phyloP scores from a whole-genome alignment of 1,139 yeast genomes.

The Candida mesenterica region DNA sequence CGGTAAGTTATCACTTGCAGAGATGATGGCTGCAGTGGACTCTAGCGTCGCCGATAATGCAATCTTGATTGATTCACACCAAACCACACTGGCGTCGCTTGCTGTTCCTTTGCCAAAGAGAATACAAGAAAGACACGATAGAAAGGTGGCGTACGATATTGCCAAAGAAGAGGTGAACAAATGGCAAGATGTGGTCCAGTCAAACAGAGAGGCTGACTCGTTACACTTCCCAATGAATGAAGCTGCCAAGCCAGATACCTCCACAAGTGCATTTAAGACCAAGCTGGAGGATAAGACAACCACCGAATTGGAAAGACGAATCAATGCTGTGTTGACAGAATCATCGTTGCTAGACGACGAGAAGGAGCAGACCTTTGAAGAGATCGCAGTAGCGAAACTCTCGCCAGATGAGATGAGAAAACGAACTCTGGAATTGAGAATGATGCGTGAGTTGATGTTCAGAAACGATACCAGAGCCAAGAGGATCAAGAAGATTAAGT shows the following conservation, averaged over 20 bases:
- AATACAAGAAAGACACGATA: slow-evolving; percentile 81
- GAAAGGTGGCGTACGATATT: slow-evolving; percentile 87
- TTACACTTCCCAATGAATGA: slow-evolving; percentile 64
- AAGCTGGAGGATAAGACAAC: slow-evolving; percentile 37
- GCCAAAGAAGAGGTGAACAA: slow-evolving; percentile 82
- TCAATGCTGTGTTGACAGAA: slow-evolving; percentile 57
- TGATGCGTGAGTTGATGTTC: slow-evolving; percentile 95
- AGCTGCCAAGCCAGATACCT: slow-evolving; percentile 32
- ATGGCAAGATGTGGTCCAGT: slow-evolving; percentile 83
- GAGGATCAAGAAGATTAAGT: slow-evolving; percentile 89
- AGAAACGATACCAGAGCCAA: slow-evolving; percentile 90
- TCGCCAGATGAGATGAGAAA: slow-evolving; percentile 76
- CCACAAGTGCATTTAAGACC: slow-evolving; percentile 26
- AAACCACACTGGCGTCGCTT: slow-evolving; percentile 44
- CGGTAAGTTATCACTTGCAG: slow-evolving; percentile 62
- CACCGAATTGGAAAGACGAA: slow-evolving; percentile 66
- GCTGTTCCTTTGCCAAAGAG: slow-evolving; percentile 83
- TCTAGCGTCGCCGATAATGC: slow-evolving; percentile 48
- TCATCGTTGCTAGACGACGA: slow-evolving; percentile 73
- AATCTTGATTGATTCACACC: slow-evolving; percentile 43
- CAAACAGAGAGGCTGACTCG: slow-evolving; percentile 82
- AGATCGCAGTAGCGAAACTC: slow-evolving; percentile 78
- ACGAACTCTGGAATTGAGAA: slow-evolving; percentile 77
- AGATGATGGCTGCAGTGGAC: slow-evolving; percentile 68
- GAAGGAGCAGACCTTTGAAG: slow-evolving; percentile 81